Conservation (phyloP, 176 grass and related monocot species). For the Oropetium thomaeum region DNA sequence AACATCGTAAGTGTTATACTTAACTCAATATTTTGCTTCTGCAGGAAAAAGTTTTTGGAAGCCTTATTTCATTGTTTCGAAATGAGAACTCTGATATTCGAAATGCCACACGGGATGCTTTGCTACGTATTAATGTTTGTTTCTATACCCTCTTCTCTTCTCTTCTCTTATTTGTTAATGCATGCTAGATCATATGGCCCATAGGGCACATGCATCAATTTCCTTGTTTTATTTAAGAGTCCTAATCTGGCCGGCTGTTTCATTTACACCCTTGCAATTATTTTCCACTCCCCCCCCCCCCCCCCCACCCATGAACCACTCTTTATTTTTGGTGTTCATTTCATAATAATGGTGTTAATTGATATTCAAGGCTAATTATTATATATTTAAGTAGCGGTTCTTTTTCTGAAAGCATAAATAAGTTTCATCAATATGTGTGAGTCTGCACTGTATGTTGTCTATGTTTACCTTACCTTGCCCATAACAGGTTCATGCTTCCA, state of each 20-base stretch:
- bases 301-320: no score
- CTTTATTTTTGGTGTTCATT: no score
- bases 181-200: background rate
- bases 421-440: background rate
- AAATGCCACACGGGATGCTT: constrained; percentile 68
- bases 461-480: constrained; percentile 23
- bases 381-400: background rate
- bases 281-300: no score
- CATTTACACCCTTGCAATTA: background rate
- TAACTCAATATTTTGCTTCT: constrained; percentile 10
- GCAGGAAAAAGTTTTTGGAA: constrained; percentile 63
- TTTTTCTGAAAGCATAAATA: background rate
- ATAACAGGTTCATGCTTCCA: constrained; percentile 70
- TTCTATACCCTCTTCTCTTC: constrained; percentile 1
- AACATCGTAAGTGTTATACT: background rate
- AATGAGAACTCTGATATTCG: constrained; percentile 65
- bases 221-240: background rate
- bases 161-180: background rate
- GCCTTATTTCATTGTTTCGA: constrained; percentile 64
- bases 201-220: background rate
- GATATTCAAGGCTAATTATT: background rate
- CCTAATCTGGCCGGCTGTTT: background rate
- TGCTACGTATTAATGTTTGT: constrained; percentile 72
- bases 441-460: background rate
- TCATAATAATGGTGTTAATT: background rate